Conservation (phyloP, 208 protist species). For the Crithidia acanthocephali region DNA sequence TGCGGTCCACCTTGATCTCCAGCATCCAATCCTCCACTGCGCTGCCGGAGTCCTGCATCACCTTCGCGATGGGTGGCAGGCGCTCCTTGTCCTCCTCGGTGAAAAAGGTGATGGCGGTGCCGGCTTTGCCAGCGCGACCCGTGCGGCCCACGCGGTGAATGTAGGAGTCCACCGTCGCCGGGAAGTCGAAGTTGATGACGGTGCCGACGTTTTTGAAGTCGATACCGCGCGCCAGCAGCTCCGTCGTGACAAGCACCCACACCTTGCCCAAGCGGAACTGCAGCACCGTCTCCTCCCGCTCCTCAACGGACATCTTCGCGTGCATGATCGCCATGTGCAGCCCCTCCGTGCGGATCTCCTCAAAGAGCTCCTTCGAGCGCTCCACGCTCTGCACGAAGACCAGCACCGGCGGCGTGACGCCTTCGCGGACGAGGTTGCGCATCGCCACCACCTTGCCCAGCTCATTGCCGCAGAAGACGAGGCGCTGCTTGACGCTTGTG, state of each 20-base stretch:
- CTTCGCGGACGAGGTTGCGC: conserved; percentile 93
- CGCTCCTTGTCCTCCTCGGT: conserved; percentile 94
- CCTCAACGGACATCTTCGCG: conserved; percentile 83
- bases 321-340: conserved; percentile 93
- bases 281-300: conserved; percentile 94
- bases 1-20: conserved; percentile 78
- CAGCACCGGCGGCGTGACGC: conserved; percentile 95
- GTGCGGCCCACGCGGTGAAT: conserved; percentile 97
- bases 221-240: conserved; percentile 97
- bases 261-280: conserved; percentile 96
- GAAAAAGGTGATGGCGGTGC: conserved; percentile 97
- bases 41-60: conserved; percentile 94
- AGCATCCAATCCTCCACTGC: conserved; percentile 96
- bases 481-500: conserved; percentile 84
- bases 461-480: conserved; percentile 97
- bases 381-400: conserved; percentile 99
- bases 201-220: conserved; percentile 97
- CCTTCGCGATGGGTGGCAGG: conserved; percentile 90
- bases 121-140: conserved; percentile 87
- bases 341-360: conserved; percentile 92
- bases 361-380: conserved; percentile 96
- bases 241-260: conserved; percentile 97
- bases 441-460: conserved; percentile 97
- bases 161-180: conserved; percentile 94
- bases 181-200: conserved; percentile 99